phyloP scores from a whole-genome alignment of 352 stramenopile species.

The Globisporangium echinulatum region DNA sequence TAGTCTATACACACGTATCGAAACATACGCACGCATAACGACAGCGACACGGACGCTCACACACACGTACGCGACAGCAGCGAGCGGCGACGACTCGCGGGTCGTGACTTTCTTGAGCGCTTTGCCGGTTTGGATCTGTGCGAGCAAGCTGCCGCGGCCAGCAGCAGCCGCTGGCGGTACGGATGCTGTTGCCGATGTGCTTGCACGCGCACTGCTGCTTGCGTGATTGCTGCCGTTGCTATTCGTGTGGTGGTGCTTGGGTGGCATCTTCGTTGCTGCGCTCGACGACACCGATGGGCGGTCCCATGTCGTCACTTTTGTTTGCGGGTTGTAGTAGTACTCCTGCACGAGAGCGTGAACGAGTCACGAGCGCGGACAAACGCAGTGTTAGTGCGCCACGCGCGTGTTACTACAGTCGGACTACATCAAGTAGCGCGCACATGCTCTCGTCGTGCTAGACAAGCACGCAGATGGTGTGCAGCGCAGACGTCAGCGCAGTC shows the following conservation, averaged over 20 bases:
- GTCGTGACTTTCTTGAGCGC: slow-evolving; percentile 77
- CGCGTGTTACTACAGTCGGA: too few relatives aligned
- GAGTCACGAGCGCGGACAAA: too few relatives aligned
- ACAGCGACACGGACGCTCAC: not conserved
- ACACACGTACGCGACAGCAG: slow-evolving; percentile 20
- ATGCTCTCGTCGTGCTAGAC: not conserved
- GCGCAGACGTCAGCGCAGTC: too few relatives aligned
- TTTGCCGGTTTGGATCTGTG: slow-evolving; percentile 66
- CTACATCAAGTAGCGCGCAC: not conserved
- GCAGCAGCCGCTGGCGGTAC: slow-evolving; percentile 22
- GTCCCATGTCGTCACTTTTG: slow-evolving; percentile 86
- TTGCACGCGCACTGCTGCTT: slow-evolving; percentile 9
- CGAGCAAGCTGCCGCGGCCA: slow-evolving; percentile 45
- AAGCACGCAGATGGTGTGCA: not conserved
- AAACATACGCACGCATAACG: too few relatives aligned
- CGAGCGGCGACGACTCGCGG: slow-evolving; percentile 60
- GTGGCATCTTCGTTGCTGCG: slow-evolving; percentile 25
- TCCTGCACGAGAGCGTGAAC: slow-evolving; percentile 27
- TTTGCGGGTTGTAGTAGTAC: slow-evolving; percentile 89
- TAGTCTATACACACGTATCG: too few relatives aligned
- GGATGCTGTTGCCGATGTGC: not conserved
- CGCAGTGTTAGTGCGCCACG: too few relatives aligned
- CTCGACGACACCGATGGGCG: slow-evolving; percentile 19
- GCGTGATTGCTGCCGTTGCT: slow-evolving; percentile 9
- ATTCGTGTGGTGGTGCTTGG: slow-evolving; percentile 31